phyloP scores from a whole-genome alignment of 768 basidiomycete species.

The Lentinula raphanica region DNA sequence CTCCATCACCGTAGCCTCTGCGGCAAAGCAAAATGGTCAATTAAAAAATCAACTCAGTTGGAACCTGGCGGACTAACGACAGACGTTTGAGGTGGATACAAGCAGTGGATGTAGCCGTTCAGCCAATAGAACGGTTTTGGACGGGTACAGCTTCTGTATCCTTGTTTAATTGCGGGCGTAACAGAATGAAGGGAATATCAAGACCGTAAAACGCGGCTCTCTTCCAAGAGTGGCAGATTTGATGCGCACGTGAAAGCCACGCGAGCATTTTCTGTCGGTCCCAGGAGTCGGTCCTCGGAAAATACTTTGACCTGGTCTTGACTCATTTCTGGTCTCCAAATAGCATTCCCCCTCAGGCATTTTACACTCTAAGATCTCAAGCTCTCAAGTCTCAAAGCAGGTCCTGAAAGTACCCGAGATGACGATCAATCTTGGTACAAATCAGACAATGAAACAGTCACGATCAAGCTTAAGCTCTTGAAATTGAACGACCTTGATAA shows the following conservation, averaged over 20 bases:
- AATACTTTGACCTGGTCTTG: background rate
- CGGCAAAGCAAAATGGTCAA: too few relatives aligned
- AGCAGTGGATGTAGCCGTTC: background rate
- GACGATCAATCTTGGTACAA: too few relatives aligned
- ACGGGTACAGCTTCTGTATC: background rate
- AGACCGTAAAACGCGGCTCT: background rate
- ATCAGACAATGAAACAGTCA: too few relatives aligned
- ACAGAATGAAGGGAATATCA: background rate
- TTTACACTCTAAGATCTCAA: too few relatives aligned
- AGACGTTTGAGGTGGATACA: slow-evolving; percentile 1
- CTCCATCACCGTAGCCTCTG: background rate
- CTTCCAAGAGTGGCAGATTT: background rate
- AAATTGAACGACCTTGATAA: too few relatives aligned
- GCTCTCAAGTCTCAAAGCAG: too few relatives aligned
- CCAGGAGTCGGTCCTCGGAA: background rate
- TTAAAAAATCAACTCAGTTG: background rate
- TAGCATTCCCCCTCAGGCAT: background rate
- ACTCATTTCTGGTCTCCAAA: background rate
- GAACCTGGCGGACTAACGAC: background rate
- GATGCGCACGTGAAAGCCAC: background rate
- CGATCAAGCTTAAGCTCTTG: too few relatives aligned
- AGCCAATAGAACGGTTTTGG: background rate
- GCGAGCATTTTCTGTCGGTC: background rate
- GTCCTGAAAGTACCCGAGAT: too few relatives aligned
- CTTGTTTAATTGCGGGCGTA: background rate